A percentile compares a stretch with the other conserved stretches of the same genome.
These are phyloP conservation scores for Beverwykella pulmonaria DNA, from an alignment of 495 filamentous ascomycete species.

Conservation along the genomic window DNA sequence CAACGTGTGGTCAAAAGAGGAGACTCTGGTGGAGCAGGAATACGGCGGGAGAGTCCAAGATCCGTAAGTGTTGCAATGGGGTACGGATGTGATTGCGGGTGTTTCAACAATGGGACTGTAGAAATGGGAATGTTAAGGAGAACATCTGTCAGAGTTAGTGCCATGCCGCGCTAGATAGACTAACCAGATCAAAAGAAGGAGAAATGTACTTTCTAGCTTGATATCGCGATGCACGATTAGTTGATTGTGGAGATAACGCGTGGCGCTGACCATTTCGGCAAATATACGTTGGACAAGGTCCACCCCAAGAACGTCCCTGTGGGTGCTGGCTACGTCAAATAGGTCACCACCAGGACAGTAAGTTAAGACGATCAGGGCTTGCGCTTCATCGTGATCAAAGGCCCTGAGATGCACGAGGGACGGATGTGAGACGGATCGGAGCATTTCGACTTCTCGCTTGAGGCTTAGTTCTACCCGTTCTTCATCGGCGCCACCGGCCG, in stretches of 20 bases:
- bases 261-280: slow-evolving; percentile 81
- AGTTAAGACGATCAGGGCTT: slow-evolving; percentile 80
- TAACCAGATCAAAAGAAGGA: slow-evolving; percentile 12
- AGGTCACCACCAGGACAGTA: slow-evolving; percentile 95
- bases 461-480: slow-evolving; percentile 88
- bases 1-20: slow-evolving; percentile 83
- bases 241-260: slow-evolving; percentile 79
- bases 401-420: slow-evolving; percentile 87
- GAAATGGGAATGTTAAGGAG: slow-evolving; percentile 76
- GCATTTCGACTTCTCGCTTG: slow-evolving; percentile 91
- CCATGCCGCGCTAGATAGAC: slow-evolving; percentile 7
- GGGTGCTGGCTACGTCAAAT: slow-evolving; percentile 82
- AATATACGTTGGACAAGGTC: slow-evolving; percentile 81
- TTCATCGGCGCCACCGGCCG: slow-evolving; percentile 85
- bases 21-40: slow-evolving; percentile 69
- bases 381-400: slow-evolving; percentile 76
- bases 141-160: slow-evolving; percentile 66
- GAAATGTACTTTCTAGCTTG: slow-evolving; percentile 84
- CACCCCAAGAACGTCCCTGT: slow-evolving; percentile 65
- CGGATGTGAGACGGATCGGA: slow-evolving; percentile 83
- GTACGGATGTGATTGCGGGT: slow-evolving; percentile 74
- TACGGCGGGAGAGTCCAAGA: slow-evolving; percentile 82
- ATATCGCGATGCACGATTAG: slow-evolving; percentile 96
- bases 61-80: slow-evolving; percentile 88
- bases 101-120: slow-evolving; percentile 51